phyloP scores from a whole-genome alignment of 306 rosid species.

The Quercus ilex region DNA sequence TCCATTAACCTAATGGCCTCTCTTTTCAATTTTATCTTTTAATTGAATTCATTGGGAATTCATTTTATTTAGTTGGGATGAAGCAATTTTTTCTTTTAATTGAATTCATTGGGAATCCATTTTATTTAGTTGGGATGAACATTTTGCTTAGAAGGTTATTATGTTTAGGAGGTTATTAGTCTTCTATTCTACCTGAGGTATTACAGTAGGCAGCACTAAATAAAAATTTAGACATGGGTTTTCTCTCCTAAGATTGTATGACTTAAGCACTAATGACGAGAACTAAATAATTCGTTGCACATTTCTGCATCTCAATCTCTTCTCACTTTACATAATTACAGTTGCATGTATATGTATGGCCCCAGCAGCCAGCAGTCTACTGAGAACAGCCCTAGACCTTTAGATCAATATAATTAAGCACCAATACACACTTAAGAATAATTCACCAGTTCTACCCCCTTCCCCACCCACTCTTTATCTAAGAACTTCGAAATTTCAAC shows the following conservation, averaged over 20 bases:
- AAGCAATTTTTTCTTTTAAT: not conserved
- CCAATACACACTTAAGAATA: not conserved
- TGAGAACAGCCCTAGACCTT: not conserved
- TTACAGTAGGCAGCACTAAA: slow-evolving; percentile 19
- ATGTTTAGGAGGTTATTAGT: not conserved
- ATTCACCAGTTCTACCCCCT: too few relatives aligned
- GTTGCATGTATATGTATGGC: not conserved
- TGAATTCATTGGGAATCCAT: too few relatives aligned
- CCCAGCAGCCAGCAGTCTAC: not conserved
- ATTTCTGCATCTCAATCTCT: not conserved
- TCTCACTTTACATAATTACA: not conserved
- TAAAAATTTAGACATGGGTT: not conserved
- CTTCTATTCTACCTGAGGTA: slow-evolving; percentile 12
- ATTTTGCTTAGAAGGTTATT: not conserved
- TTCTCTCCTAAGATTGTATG: not conserved
- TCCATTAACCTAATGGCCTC: slow-evolving; percentile 24
- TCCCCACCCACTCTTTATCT: too few relatives aligned
- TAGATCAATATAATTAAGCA: not conserved
- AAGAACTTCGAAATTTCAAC: not conserved
- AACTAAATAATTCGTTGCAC: not conserved
- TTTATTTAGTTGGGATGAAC: not conserved
- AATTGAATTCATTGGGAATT: slow-evolving; percentile 6
- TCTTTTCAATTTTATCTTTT: slow-evolving; percentile 14
- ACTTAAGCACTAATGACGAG: not conserved
- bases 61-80: not conserved